Percentiles rank a stretch among this genome's conserved stretches.
Conservation (phyloP, 257 asterid genomes). For the Gentiana straminea region DNA sequence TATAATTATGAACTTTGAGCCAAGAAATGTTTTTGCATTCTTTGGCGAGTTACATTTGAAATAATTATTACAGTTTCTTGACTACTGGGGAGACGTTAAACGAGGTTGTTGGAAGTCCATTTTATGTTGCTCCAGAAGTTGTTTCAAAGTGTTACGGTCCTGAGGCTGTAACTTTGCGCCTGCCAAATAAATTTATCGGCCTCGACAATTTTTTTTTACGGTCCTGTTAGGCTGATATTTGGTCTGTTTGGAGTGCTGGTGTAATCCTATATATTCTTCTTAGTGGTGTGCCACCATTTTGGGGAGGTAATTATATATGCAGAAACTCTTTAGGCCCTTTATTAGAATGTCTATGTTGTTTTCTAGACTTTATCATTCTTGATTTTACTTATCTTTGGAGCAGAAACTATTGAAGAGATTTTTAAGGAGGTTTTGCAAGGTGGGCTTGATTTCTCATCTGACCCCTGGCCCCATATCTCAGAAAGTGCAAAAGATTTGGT, state of each 20-base stretch:
- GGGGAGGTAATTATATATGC: constrained; percentile 24
- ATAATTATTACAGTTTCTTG: constrained; percentile 1
- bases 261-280: constrained; percentile 23
- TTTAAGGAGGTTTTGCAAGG: constrained; percentile 19
- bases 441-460: constrained; percentile 13
- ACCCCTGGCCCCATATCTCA: constrained; percentile 28
- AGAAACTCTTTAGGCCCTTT: neutral
- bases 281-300: constrained; percentile 21
- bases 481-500: constrained; percentile 22
- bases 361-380: neutral
- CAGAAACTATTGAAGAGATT: constrained; percentile 18
- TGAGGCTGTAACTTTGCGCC: too few species aligned
- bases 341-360: neutral
- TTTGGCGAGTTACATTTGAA: neutral
- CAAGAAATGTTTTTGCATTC: neutral
- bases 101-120: constrained; percentile 33
- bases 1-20: too few species aligned
- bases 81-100: constrained; percentile 39
- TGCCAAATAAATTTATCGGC: too few species aligned
- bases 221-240: too few species aligned
- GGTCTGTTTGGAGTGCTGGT: constrained; percentile 26
- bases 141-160: constrained; percentile 16
- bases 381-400: neutral
- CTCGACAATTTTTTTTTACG: too few species aligned
- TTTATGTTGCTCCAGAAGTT: constrained; percentile 26